A percentile compares a stretch with the other conserved stretches of the same genome.
phyloP scores from a whole-genome alignment of 805 yeast species.

The Metschnikowia aberdeeniae region DNA sequence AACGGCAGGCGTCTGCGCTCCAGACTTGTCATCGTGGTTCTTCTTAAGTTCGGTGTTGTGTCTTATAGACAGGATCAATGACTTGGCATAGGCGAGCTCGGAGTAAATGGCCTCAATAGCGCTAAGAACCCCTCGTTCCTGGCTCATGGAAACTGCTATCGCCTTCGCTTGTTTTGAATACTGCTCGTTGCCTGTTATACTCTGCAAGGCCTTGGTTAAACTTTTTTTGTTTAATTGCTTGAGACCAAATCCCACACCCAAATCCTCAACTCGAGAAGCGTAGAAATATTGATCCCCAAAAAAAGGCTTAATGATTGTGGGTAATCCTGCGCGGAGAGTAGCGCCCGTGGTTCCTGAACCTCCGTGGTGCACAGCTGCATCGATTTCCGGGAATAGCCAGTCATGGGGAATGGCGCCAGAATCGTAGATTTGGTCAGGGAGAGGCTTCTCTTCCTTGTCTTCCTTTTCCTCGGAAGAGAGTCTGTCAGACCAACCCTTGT shows the following conservation, averaged over 20 bases:
- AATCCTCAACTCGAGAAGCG: conserved; percentile 80
- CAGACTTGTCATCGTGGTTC: conserved; percentile 21
- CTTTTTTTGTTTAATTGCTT: conserved; percentile 62
- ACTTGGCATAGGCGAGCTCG: conserved; percentile 72
- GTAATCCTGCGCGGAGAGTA: conserved; percentile 76
- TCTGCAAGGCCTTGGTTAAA: conserved; percentile 63
- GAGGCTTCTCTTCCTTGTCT: conserved; percentile 28
- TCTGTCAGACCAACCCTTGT: conserved; percentile 94
- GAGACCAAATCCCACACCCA: conserved; percentile 77
- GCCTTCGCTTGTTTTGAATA: conserved; percentile 63
- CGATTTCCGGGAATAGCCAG: conserved; percentile 86
- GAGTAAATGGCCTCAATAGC: conserved; percentile 79
- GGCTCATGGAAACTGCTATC: conserved; percentile 57
- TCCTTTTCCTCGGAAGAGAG: conserved; percentile 27
- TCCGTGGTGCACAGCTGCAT: conserved; percentile 96
- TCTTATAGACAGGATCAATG: conserved; percentile 47
- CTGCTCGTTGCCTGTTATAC: conserved; percentile 61
- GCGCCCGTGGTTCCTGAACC: conserved; percentile 98
- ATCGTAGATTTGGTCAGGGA: conserved; percentile 67
- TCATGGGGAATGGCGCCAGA: conserved; percentile 84
- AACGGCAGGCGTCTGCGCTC: conserved; percentile 25
- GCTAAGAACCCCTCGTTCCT: conserved; percentile 75
- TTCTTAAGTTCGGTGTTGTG: conserved; percentile 27
- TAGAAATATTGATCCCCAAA: conserved; percentile 96
- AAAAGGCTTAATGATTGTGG: conserved; percentile 89